These are phyloP conservation scores for Bondarzewia mesenterica DNA, from an alignment of 1,284 basidiomycete species.

Conservation along the genomic window DNA sequence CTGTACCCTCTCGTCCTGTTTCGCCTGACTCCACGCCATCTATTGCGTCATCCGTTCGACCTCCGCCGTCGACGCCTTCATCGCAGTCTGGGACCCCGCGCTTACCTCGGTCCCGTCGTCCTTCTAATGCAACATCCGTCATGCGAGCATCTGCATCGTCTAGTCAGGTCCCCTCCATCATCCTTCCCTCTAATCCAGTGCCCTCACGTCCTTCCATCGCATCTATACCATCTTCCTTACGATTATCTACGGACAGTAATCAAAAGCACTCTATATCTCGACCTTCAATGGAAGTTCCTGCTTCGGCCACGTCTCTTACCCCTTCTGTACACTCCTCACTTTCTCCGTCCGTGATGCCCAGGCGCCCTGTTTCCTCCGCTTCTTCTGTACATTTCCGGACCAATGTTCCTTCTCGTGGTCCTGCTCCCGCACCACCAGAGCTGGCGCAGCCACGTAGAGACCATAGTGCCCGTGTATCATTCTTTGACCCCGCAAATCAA, in stretches of 20 bases:
- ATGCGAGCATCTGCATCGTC: constrained; percentile 17
- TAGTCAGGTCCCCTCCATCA: constrained; percentile 19
- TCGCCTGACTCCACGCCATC: constrained; percentile 7
- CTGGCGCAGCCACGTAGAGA: constrained; percentile 34
- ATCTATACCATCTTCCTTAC: constrained; percentile 9
- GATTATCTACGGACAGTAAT: constrained; percentile 13
- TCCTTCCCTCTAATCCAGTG: constrained; percentile 10
- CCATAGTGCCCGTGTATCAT: constrained; percentile 67
- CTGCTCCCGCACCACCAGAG: constrained; percentile 13
- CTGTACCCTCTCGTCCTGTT: constrained; percentile 4
- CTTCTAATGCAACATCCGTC: constrained; percentile 24
- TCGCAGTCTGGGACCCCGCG: constrained; percentile 12
- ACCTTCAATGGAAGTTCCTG: constrained; percentile 19
- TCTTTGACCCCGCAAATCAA: constrained; percentile 73
- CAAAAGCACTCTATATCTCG: constrained; percentile 12
- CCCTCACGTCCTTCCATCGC: constrained; percentile 11
- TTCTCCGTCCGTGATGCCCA: not conserved
- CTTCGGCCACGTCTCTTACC: constrained; percentile 17
- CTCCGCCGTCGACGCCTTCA: constrained; percentile 17
- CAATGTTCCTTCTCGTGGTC: constrained; percentile 14
- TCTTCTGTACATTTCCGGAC: constrained; percentile 1
- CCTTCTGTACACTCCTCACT: too few relatives aligned
- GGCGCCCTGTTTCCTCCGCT: constrained; percentile 9
- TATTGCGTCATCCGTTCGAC: constrained; percentile 12
- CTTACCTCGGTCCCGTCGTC: constrained; percentile 26